Base-by-base conservation (phyloP, 2,329 filamentous ascomycete genomes). In the Scleromitrula shiraiana region DNA sequence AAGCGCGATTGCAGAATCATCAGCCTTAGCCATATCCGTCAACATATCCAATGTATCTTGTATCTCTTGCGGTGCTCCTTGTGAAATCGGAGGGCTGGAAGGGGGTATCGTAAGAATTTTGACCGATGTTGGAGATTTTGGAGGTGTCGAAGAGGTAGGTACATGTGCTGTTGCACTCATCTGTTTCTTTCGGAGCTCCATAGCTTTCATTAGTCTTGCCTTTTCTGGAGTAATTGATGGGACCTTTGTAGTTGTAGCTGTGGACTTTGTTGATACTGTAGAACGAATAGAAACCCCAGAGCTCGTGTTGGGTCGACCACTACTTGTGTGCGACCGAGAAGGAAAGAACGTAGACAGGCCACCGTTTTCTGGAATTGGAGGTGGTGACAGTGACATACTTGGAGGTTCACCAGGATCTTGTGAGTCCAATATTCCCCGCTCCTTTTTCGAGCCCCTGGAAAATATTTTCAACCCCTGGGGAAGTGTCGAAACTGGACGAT, bases 131-230 rank as follows among this genome's bases (percentile, higher is more conserved):
- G 19, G 36, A 7, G 49, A 36, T 19, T 41, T 41, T 44, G 51
- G 30, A 9, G 49, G 41, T 17, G 30, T 36, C 6, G 49, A 46
- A 7, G 35, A 20, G 8, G 27, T 26, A 37, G 41, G 37, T n/a
- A 43, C 20, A 15, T 51, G 44, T 15, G 37, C 35, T 32, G 50
- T 40, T 24, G 55, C 62, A 42, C 66, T 66, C 61, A 83, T 81
- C 65, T 88, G 89, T 67, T 85, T 88, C 67, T 94, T 93, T 44
- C 91, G 78, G 57, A 96, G 68, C 66, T 96, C 86, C 69, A 96
- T 76, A 7, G 93, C 93, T 69, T 94, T 96, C 87, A 95, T 90
- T 53, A 98, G 72, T 46, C 93, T 78, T 52, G 87, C 81, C 69
- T 94, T 97, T 65, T 98, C 93, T 0, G 88, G 87, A 1, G 88